Evolutionary conservation across 495 filamentous ascomycete species (phyloP).

Genomic region (Podospora australis): DNA sequence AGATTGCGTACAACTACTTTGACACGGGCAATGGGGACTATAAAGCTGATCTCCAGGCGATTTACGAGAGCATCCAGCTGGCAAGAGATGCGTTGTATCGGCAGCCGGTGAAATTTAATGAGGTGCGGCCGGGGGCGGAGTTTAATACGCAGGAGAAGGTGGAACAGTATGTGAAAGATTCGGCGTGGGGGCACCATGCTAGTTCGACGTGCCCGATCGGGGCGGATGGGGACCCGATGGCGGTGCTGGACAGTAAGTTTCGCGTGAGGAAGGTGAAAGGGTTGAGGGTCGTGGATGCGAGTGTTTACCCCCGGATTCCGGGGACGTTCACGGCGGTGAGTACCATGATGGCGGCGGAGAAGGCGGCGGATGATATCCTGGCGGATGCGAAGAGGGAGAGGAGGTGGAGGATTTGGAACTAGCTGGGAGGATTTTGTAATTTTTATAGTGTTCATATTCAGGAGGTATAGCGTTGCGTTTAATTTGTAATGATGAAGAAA

Average conservation of each 20-base stretch:
- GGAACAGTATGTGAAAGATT: slow-evolving; percentile 43
- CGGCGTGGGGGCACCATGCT: slow-evolving; percentile 56
- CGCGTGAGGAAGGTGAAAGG: slow-evolving; percentile 50
- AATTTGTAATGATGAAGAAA: too few species aligned
- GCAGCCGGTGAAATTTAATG: slow-evolving; percentile 31
- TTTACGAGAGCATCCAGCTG: slow-evolving; percentile 43
- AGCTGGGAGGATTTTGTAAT: too few species aligned
- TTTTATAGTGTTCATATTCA: too few species aligned
- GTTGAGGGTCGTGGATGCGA: slow-evolving; percentile 56
- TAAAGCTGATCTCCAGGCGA: slow-evolving; percentile 38
- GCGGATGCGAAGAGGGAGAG: slow-evolving; percentile 5
- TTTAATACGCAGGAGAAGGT: slow-evolving; percentile 35
- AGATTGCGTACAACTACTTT: slow-evolving; percentile 52
- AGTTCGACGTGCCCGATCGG: slow-evolving; percentile 55
- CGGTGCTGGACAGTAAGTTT: slow-evolving; percentile 54
- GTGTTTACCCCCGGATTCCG: slow-evolving; percentile 50
- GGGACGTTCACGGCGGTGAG: slow-evolving; percentile 48
- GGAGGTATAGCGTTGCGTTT: too few species aligned
- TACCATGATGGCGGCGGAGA: slow-evolving; percentile 56
- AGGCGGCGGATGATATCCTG: slow-evolving; percentile 40
- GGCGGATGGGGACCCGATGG: slow-evolving; percentile 45
- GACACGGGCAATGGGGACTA: slow-evolving; percentile 23
- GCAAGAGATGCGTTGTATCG: slow-evolving; percentile 35
- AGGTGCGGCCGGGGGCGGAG: slow-evolving; percentile 45
- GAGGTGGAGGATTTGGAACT: too few species aligned